phyloP scores from a whole-genome alignment of 2,329 filamentous ascomycete species.

The Stemphylium beticola region DNA sequence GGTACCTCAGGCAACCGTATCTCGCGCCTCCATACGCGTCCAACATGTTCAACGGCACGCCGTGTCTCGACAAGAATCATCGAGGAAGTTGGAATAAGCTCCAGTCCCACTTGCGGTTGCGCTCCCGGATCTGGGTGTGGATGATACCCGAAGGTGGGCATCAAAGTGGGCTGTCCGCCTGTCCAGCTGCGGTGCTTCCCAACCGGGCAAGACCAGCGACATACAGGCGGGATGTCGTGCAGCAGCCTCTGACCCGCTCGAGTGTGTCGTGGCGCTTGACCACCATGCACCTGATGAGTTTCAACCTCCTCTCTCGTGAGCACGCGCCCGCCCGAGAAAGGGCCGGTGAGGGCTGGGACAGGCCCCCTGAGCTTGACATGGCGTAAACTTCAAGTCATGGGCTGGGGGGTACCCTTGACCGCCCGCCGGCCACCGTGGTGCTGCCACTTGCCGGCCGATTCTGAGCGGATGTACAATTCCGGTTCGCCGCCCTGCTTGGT shows the following conservation, averaged over 20 bases:
- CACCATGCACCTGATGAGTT: slow-evolving; percentile 20
- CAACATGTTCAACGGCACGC: no score
- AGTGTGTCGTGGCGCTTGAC: slow-evolving; percentile 10
- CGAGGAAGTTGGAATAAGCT: slow-evolving; percentile 40
- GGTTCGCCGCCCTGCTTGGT: slow-evolving; percentile 1
- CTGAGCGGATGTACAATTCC: slow-evolving; percentile 11
- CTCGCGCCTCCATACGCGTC: no score
- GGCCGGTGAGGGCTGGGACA: slow-evolving; percentile 10
- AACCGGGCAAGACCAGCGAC: slow-evolving; percentile 13
- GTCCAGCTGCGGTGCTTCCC: slow-evolving; percentile 21
- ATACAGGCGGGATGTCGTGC: slow-evolving; percentile 4
- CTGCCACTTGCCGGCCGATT: slow-evolving; percentile 1
- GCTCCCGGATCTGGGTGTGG: slow-evolving; percentile 32
- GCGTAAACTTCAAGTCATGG: neutral
- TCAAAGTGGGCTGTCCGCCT: slow-evolving; percentile 32
- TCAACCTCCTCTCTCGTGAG: slow-evolving; percentile 21
- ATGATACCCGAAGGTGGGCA: slow-evolving; percentile 29
- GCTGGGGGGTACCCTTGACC: neutral
- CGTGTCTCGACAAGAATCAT: neutral
- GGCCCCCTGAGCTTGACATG: slow-evolving; percentile 12
- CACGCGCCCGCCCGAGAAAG: slow-evolving; percentile 8
- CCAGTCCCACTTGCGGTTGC: slow-evolving; percentile 40
- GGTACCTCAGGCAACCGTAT: no score
- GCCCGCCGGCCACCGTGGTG: slow-evolving; percentile 6
- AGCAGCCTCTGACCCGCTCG: slow-evolving; percentile 1